Base-by-base conservation (phyloP, 306 rosid genomes). In the Mimosa bimucronata region DNA sequence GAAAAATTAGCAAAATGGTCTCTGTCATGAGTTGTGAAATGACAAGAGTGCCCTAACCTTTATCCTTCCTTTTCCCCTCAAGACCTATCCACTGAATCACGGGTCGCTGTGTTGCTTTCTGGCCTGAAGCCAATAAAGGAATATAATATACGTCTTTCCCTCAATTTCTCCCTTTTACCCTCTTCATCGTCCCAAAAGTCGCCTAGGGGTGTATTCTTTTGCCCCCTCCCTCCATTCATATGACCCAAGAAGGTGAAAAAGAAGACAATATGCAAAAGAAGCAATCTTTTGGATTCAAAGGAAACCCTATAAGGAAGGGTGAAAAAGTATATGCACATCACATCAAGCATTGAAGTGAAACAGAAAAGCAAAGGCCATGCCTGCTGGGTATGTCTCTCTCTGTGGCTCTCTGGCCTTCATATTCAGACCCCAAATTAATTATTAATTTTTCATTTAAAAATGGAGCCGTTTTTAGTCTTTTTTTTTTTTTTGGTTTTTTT, bases 151-250 rank as follows among this genome's bases (percentile, higher is more conserved):
- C 23, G 5, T 53, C n/a, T 34, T 44, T 71, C 80, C 71, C 72
- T 34, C 5, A 34, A 38, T 53, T 50, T 73, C 70, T 74, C 16
- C 21, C 83, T 81, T 38, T 82, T 80, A 67, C 16, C 83, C 76
- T 80, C 75, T 72, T 72, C 85, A 77, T 66, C 84, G 64, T 83
- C 84, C 48, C 23, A 81, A 85, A 85, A 79, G 80, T 41, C 79
- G 55, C 48, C 61, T 79, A 21, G 83, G 86, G 53, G 53, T 12
- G 77, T 69, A 68, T 81, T 82, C 66, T 45, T 45, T 45, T 45
- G 1, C 1, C 4, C 3, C 16, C 50, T 82, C 86, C 82, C 72
- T 67, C 65, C 79, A 76, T 79, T 55, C 79, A 79, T 76, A 80
- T 34, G 46, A 65, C 76, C 62, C 18, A 41, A 15, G 41, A 21